Evolutionary conservation across 768 basidiomycete species (phyloP).

Genomic region (Sistotremastrum niveocremeum): DNA sequence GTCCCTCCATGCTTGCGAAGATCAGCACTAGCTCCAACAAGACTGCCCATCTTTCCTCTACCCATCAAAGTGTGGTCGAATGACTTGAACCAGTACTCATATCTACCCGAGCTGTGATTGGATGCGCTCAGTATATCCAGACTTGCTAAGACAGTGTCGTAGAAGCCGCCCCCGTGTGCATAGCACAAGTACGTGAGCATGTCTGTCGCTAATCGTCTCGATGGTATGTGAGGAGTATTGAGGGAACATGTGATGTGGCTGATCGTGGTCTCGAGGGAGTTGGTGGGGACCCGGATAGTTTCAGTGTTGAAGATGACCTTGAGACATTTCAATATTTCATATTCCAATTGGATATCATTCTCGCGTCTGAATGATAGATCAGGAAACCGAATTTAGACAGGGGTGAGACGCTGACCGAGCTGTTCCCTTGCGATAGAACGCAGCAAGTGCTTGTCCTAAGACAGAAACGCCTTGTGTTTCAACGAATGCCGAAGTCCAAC

Average conservation of each 20-base stretch:
- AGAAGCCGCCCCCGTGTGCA: slow-evolving; percentile 45
- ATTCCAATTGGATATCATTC: slow-evolving; percentile 59
- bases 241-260: slow-evolving; percentile 72
- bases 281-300: slow-evolving; percentile 38
- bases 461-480: slow-evolving; percentile 72
- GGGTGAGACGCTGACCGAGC: slow-evolving; percentile 33
- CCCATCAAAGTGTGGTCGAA: slow-evolving; percentile 66
- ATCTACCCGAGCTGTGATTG: slow-evolving; percentile 47
- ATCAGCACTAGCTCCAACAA: slow-evolving; percentile 92
- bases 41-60: slow-evolving; percentile 86
- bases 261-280: slow-evolving; percentile 56
- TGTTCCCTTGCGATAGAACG: slow-evolving; percentile 55
- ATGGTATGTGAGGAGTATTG: slow-evolving; percentile 65
- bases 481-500: slow-evolving; percentile 74
- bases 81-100: slow-evolving; percentile 83
- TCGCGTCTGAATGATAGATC: slow-evolving; percentile 30
- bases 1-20: slow-evolving; percentile 52
- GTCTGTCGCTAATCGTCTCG: slow-evolving; percentile 69
- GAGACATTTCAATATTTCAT: slow-evolving; percentile 81
- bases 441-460: slow-evolving; percentile 62
- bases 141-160: slow-evolving; percentile 58
- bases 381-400: background rate
- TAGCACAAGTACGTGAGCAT: slow-evolving; percentile 63
- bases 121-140: slow-evolving; percentile 59
- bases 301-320: slow-evolving; percentile 59